Conservation (phyloP, 1,139 yeast genomes). For the Kurtzmaniella quercitrusa region DNA sequence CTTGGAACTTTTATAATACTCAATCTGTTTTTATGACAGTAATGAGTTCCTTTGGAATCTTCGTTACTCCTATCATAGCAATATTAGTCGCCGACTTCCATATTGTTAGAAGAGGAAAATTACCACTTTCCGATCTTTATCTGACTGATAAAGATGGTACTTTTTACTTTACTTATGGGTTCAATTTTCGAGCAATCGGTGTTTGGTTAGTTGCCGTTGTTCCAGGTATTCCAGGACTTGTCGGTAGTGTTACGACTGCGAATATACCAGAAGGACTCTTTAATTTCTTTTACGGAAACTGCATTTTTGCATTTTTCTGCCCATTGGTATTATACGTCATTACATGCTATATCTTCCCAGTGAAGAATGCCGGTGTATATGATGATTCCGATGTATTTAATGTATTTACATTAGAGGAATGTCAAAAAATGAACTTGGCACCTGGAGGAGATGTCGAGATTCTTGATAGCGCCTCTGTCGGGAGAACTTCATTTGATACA, state of each 20-base stretch:
- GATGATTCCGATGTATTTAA: slow-evolving; percentile 17
- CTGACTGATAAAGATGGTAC: slow-evolving; percentile 10
- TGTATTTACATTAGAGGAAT: slow-evolving; percentile 15
- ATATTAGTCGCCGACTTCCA: slow-evolving; percentile 14
- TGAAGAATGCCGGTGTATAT: slow-evolving; percentile 12
- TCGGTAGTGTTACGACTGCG: slow-evolving; percentile 4
- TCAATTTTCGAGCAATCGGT: slow-evolving; percentile 28
- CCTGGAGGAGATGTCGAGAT: slow-evolving; percentile 6
- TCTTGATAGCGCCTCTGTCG: slow-evolving; percentile 2
- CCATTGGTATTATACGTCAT: slow-evolving; percentile 34
- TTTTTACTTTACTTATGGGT: slow-evolving; percentile 24
- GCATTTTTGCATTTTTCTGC: slow-evolving; percentile 35
- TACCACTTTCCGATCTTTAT: slow-evolving; percentile 14
- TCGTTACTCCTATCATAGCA: slow-evolving; percentile 17
- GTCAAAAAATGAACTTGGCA: slow-evolving; percentile 8
- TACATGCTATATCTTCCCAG: slow-evolving; percentile 32
- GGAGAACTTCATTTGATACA: background rate
- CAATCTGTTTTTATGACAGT: slow-evolving; percentile 12
- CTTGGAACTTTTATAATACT: slow-evolving; percentile 18
- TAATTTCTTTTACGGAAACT: slow-evolving; percentile 38
- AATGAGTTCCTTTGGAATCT: slow-evolving; percentile 11
- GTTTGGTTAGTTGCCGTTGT: slow-evolving; percentile 21
- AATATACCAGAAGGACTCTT: slow-evolving; percentile 24
- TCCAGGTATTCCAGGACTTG: slow-evolving; percentile 17
- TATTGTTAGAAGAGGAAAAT: slow-evolving; percentile 11